A percentile compares a stretch with the other conserved stretches of the same genome.
phyloP scores from a whole-genome alignment of 305 asterid genomes.

The Fraxinus paxiana region DNA sequence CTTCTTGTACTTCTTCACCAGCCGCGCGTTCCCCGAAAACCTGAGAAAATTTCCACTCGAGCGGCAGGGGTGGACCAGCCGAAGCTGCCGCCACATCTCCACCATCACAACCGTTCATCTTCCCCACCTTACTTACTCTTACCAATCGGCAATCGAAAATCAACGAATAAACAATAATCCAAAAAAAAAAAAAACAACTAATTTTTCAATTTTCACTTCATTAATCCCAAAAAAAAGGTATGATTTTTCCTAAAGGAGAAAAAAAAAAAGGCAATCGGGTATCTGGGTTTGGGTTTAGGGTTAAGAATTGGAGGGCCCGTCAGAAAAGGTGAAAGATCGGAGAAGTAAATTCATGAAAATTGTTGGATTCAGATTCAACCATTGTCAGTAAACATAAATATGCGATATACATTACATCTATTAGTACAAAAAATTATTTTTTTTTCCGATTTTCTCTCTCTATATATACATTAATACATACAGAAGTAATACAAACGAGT shows the following conservation, averaged over 20 bases:
- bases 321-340: constrained; percentile 44
- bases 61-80: constrained; percentile 81
- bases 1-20: constrained; percentile 99
- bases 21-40: constrained; percentile 97
- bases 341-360: constrained; percentile 42
- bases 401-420: constrained; percentile 27
- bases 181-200: constrained; percentile 1
- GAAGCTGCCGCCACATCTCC: constrained; percentile 68
- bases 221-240: constrained; percentile 21
- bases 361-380: constrained; percentile 80
- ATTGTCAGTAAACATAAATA: constrained; percentile 34
- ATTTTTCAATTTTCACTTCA: constrained; percentile 37
- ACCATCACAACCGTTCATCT: constrained; percentile 81
- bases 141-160: constrained; percentile 20
- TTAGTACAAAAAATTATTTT: constrained; percentile 32
- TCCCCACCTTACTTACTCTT: constrained; percentile 31
- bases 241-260: neutral
- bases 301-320: constrained; percentile 18
- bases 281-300: constrained; percentile 31
- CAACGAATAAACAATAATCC: constrained; percentile 16
- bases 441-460: constrained; percentile 42
- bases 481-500: constrained; percentile 6
- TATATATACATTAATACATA: constrained; percentile 27
- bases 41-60: constrained; percentile 99
- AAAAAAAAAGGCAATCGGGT: constrained; percentile 17